These are phyloP conservation scores for Venturia asperata DNA, from an alignment of 2,329 filamentous ascomycete species.

Conservation along the genomic window DNA sequence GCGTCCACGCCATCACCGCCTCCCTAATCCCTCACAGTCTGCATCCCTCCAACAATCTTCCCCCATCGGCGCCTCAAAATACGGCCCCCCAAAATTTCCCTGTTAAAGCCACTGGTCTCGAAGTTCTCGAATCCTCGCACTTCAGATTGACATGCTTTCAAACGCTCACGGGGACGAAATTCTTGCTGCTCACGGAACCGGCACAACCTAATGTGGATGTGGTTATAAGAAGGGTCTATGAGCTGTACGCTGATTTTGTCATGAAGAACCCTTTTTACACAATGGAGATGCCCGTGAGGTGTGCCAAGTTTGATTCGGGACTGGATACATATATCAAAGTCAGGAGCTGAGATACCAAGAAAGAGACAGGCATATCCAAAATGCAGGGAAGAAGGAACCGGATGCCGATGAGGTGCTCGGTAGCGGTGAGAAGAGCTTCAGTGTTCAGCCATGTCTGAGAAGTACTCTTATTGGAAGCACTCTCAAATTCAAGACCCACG, in stretches of 20 bases:
- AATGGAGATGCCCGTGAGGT: slow-evolving; percentile 92
- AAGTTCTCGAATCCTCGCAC: slow-evolving; percentile 87
- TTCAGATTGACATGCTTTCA: slow-evolving; percentile 96
- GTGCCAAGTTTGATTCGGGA: slow-evolving; percentile 89
- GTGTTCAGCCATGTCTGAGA: neutral
- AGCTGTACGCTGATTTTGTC: slow-evolving; percentile 92
- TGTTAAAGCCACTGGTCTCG: slow-evolving; percentile 62
- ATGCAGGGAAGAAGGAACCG: neutral
- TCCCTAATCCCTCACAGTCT: slow-evolving; percentile 40
- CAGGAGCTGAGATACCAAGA: neutral
- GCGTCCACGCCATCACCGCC: slow-evolving; percentile 60
- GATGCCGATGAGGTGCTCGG: neutral
- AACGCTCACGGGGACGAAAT: slow-evolving; percentile 90
- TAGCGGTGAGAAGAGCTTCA: neutral
- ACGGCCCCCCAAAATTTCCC: slow-evolving; percentile 26
- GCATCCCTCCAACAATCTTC: slow-evolving; percentile 31
- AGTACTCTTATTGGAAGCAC: neutral
- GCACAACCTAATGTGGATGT: slow-evolving; percentile 81
- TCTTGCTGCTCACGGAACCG: slow-evolving; percentile 87
- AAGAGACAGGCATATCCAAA: neutral
- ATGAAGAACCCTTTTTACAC: slow-evolving; percentile 99
- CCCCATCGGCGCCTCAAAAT: slow-evolving; percentile 26
- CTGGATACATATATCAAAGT: slow-evolving; percentile 56
- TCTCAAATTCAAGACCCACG: neutral
- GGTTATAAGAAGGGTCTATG: slow-evolving; percentile 79